These are phyloP conservation scores for Ascochyta pisi DNA, from an alignment of 2,329 filamentous ascomycete genomes.

Conservation along the genomic window DNA sequence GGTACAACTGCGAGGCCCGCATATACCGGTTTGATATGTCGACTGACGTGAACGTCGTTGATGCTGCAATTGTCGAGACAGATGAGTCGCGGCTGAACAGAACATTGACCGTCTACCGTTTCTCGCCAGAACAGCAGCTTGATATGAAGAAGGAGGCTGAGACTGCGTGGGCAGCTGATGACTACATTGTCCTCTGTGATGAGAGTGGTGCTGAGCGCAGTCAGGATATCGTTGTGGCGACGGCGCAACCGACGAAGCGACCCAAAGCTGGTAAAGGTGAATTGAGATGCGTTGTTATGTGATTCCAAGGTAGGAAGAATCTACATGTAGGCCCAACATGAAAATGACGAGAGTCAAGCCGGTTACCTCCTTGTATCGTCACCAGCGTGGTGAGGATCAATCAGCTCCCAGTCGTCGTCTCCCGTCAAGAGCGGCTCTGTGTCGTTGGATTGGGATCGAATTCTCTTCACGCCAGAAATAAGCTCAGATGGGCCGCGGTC, in stretches of 20 bases:
- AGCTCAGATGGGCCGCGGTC: too few species aligned
- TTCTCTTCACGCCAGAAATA: too few species aligned
- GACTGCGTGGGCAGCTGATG: conserved; percentile 17
- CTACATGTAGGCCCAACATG: too few species aligned
- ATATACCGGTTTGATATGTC: conserved; percentile 23
- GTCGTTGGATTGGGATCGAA: too few species aligned
- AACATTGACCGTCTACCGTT: not conserved
- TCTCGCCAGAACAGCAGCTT: conserved; percentile 11
- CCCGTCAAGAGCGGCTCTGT: too few species aligned
- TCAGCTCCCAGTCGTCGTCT: too few species aligned
- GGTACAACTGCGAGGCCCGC: conserved; percentile 27
- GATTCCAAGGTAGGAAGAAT: not conserved
- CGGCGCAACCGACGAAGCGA: not conserved
- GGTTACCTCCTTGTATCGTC: too few species aligned
- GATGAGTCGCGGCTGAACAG: conserved; percentile 2
- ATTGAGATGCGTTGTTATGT: not conserved
- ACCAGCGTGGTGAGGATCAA: too few species aligned
- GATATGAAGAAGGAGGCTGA: conserved; percentile 16
- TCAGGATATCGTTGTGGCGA: not conserved
- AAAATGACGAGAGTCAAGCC: too few species aligned
- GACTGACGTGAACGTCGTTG: not conserved
- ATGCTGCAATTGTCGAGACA: conserved; percentile 23
- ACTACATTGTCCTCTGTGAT: conserved; percentile 11
- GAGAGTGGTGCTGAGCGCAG: not conserved
- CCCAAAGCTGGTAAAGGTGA: not conserved